These are phyloP conservation scores for Collybiopsis luxurians DNA, from an alignment of 768 basidiomycete species.

Conservation along the genomic window DNA sequence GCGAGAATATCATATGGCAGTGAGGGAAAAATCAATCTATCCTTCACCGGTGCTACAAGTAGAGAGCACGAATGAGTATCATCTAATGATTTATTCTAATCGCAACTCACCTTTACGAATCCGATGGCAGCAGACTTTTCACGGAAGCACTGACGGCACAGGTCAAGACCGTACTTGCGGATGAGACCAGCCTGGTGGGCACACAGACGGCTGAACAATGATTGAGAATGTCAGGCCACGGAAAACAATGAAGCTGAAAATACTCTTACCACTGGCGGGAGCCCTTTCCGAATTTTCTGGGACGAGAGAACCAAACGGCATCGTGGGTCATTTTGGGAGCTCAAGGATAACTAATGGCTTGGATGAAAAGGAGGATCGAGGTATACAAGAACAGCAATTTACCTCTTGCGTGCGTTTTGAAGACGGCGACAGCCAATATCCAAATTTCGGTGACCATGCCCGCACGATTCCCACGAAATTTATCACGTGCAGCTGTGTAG, in stretches of 20 bases:
- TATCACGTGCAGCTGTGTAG: neutral
- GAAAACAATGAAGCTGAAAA: conserved; percentile 7
- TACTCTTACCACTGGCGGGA: conserved; percentile 84
- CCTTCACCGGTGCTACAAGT: conserved; percentile 42
- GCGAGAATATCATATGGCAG: neutral
- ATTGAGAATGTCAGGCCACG: neutral
- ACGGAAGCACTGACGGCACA: conserved; percentile 98
- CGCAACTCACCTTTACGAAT: conserved; percentile 78
- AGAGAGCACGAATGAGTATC: neutral
- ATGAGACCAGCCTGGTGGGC: conserved; percentile 98
- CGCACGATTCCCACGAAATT: neutral
- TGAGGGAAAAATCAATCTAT: too few relatives aligned
- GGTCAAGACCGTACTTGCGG: conserved; percentile 95
- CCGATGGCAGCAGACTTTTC: conserved; percentile 93
- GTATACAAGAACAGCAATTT: conserved; percentile 5
- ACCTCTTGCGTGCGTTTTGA: conserved; percentile 7
- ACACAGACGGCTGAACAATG: conserved; percentile 75
- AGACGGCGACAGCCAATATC: too few relatives aligned
- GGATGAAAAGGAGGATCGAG: neutral
- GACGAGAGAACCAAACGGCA: conserved; percentile 96
- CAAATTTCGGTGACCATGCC: too few relatives aligned
- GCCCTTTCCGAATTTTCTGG: conserved; percentile 94
- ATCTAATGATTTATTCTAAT: neutral
- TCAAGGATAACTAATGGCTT: conserved; percentile 15
- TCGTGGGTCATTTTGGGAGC: conserved; percentile 88